Conservation (phyloP, 306 rosid species). For the Malus sieversii region DNA sequence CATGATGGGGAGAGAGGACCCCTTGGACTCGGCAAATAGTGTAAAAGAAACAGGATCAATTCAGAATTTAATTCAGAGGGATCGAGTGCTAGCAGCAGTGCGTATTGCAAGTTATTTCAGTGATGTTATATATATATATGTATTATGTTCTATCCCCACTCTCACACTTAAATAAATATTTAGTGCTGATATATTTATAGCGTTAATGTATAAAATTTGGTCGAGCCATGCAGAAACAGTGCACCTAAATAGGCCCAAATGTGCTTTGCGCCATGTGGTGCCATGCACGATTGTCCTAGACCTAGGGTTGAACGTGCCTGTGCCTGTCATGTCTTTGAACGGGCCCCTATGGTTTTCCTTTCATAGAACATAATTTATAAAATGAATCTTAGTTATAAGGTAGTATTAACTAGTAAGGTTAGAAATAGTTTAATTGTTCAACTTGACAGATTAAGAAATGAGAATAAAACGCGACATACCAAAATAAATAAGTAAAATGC, state of each 20-base stretch:
- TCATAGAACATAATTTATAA: neutral
- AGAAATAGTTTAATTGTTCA: neutral
- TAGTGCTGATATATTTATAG: neutral
- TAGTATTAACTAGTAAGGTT: neutral
- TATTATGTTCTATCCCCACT: neutral
- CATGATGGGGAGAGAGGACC: slow-evolving; percentile 61
- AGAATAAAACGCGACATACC: neutral
- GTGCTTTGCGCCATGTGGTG: neutral
- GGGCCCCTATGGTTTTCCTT: neutral
- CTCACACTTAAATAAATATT: neutral
- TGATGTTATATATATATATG: neutral
- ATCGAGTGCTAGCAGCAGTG: slow-evolving; percentile 86
- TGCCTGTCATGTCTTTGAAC: neutral
- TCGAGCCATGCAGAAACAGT: neutral
- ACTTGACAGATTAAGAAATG: neutral
- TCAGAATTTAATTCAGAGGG: slow-evolving; percentile 83
- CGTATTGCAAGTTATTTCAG: slow-evolving; percentile 30
- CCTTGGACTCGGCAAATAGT: slow-evolving; percentile 35
- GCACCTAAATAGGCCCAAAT: neutral
- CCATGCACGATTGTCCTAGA: neutral
- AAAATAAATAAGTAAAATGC: neutral
- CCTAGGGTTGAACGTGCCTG: neutral
- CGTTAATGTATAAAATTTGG: neutral
- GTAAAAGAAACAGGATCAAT: slow-evolving; percentile 63
- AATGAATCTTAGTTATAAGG: neutral